Evolutionary conservation across 164 flowering plant species (phyloP).

Genomic region (Stephania japonica): DNA sequence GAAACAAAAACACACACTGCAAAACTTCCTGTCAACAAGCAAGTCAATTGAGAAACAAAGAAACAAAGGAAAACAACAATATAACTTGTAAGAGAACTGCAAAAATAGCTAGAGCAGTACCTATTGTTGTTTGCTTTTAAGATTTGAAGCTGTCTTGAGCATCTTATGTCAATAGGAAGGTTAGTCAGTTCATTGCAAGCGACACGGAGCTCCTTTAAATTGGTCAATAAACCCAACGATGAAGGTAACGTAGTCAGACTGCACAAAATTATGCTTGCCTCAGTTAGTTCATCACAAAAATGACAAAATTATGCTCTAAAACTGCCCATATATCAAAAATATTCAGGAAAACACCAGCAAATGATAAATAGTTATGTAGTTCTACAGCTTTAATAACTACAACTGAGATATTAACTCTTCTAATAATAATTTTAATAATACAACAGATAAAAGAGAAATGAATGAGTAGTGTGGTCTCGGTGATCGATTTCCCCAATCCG

Average conservation of each 20-base stretch:
- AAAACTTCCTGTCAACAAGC: not conserved
- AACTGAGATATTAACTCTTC: too few relatives aligned
- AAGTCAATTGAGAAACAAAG: not conserved
- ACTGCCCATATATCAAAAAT: not conserved
- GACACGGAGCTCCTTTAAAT: slow-evolving; percentile 51
- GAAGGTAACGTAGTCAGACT: slow-evolving; percentile 71
- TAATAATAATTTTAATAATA: too few relatives aligned
- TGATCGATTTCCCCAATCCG: too few relatives aligned
- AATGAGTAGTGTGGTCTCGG: too few relatives aligned
- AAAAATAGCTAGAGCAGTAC: slow-evolving; percentile 24
- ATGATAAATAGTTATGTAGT: too few relatives aligned
- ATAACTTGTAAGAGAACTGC: not conserved
- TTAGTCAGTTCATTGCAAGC: slow-evolving; percentile 53
- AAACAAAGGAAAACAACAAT: not conserved
- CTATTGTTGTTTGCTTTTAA: slow-evolving; percentile 68
- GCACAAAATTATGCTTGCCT: slow-evolving; percentile 19
- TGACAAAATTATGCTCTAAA: too few relatives aligned
- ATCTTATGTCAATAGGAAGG: slow-evolving; percentile 73
- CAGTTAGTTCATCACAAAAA: slow-evolving; percentile 5
- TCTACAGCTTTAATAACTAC: too few relatives aligned
- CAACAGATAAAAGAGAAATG: too few relatives aligned
- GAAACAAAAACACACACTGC: not conserved
- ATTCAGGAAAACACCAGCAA: too few relatives aligned
- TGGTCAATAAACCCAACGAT: slow-evolving; percentile 53
- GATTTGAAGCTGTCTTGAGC: slow-evolving; percentile 46